Evolutionary conservation across 2,329 filamentous ascomycete species (phyloP).

Genomic region (Cordyceps farinosa): DNA sequence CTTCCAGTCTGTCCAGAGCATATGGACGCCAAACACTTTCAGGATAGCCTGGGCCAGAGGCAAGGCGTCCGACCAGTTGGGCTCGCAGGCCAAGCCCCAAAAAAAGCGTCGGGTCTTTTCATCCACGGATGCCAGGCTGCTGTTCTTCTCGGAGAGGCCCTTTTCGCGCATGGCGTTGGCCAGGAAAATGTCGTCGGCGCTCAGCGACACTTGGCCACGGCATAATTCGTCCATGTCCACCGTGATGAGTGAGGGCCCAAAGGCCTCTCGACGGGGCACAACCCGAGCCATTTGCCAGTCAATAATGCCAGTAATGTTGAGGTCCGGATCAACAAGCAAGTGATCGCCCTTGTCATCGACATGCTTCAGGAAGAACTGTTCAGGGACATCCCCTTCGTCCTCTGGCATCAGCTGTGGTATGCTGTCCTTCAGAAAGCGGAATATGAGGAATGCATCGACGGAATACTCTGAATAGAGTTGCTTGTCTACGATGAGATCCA

Average conservation of each 20-base stretch:
- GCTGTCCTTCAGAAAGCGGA: constrained; percentile 31
- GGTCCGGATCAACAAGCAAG: constrained; percentile 39
- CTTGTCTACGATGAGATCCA: constrained; percentile 11
- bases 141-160: neutral
- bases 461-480: constrained; percentile 27
- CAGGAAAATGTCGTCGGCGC: neutral
- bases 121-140: neutral
- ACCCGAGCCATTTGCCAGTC: constrained; percentile 12
- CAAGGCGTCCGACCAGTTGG: neutral
- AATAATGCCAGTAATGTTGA: constrained; percentile 36
- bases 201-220: neutral
- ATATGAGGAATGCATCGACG: constrained; percentile 29
- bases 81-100: neutral
- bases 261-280: constrained; percentile 8
- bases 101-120: neutral
- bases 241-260: constrained; percentile 10
- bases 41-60: neutral
- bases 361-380: constrained; percentile 40
- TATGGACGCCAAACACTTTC: neutral
- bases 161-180: neutral
- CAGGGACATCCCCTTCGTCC: neutral
- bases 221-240: neutral
- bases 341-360: constrained; percentile 45
- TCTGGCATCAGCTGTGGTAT: neutral
- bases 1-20: neutral